Base-by-base conservation (phyloP, 495 filamentous ascomycete species). In the Acidomyces sp. region DNA sequence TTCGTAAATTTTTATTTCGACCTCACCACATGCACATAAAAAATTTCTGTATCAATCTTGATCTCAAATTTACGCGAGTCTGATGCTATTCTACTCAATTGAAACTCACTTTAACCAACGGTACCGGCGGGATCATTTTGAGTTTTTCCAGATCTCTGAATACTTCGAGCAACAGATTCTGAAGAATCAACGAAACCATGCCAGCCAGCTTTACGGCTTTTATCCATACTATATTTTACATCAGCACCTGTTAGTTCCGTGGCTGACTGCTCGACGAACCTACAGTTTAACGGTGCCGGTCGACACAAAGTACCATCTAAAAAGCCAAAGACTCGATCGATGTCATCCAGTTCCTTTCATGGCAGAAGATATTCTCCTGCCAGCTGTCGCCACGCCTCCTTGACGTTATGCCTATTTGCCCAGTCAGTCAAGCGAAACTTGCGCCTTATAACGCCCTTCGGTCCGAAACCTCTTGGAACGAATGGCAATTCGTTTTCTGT, bases 361-460 rank as follows among this genome's bases (percentile, higher is more conserved):
- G 40, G 35, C 29, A 60, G 43, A 6, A 34, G 45, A 34, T 49
- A 31, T 44, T 54, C 20, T 6, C 41, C 18, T 10, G 57, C 53
- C 26, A 68, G 20, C 30, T 54, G 49, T n/a, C 37, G 42, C 65
- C 66, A 70, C 3, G 66, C 62, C 18, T 56, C 46, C 50, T 63
- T 56, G 3, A 72, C 63, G n/a, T 69, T 58, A 1, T 52, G 48
- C 37, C 35, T 51, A 37, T 61, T 60, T 11, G 68, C 61, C 70
- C 65, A 72, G 34, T 64, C 54, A 0, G 53, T 47, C 7, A 70
- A 52, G 13, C 47, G 59, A 38, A 64, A 70, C 10, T 50, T 56
- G 11, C 55, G 48, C 12, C 55, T 56, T 29, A 61, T 49, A 12
- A 48, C 47, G 6, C 45, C 49, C 39, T 51, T 46, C 6, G 35